A percentile compares a stretch with the other conserved stretches of the same genome.
Conservation (phyloP, 164 flowering plant species). For the Santalum album region DNA sequence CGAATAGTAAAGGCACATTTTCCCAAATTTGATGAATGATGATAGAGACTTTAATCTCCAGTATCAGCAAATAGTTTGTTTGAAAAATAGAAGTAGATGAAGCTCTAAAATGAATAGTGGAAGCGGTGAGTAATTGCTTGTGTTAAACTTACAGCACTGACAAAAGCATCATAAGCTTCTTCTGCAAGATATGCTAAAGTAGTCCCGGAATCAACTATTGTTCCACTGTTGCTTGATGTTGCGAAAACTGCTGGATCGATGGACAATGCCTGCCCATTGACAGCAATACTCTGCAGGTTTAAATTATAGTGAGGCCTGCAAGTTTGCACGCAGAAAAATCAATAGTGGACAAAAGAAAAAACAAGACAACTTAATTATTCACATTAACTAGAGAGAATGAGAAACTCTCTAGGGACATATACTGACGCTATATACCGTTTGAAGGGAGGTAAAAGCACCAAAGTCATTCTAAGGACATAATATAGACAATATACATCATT, state of each 20-base stretch:
- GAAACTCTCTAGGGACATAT: too few species aligned
- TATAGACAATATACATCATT: too few species aligned
- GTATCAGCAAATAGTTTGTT: too few species aligned
- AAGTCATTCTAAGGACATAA: too few species aligned
- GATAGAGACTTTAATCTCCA: too few species aligned
- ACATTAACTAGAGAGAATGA: neutral
- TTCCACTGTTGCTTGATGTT: constrained; percentile 65
- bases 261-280: constrained; percentile 63
- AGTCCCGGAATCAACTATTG: constrained; percentile 94
- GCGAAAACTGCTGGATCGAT: constrained; percentile 69
- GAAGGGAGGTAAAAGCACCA: too few species aligned
- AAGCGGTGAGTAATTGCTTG: neutral
- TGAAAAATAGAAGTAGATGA: too few species aligned
- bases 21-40: too few species aligned
- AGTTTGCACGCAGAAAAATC: neutral
- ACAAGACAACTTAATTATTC: too few species aligned
- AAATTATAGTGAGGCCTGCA: constrained; percentile 97
- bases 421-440: too few species aligned
- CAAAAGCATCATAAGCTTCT: constrained; percentile 69
- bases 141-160: constrained; percentile 54
- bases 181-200: constrained; percentile 92
- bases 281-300: constrained; percentile 77
- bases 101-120: neutral
- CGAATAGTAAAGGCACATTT: too few species aligned
- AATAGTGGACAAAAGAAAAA: too few species aligned